A percentile compares a stretch with the other conserved stretches of the same genome.
These are phyloP conservation scores for Lenzites betulinus DNA, from an alignment of 768 basidiomycete species.

Conservation along the genomic window DNA sequence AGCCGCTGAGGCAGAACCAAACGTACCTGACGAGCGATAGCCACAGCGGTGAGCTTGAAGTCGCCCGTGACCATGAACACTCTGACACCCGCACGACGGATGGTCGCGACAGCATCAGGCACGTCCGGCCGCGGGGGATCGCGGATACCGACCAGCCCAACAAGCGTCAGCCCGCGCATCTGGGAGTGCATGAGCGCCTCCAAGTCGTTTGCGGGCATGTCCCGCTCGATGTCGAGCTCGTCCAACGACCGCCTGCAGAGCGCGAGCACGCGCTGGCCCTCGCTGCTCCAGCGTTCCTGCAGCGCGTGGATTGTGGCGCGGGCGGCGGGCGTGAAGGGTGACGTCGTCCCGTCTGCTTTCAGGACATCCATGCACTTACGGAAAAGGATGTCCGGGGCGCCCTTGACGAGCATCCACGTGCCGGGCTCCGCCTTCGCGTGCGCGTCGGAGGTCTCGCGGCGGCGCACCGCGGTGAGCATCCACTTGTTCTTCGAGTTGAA, in stretches of 20 bases:
- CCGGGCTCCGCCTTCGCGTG: slow-evolving; percentile 14
- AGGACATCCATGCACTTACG: slow-evolving; percentile 40
- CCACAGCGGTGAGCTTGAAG: slow-evolving; percentile 59
- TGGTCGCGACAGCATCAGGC: slow-evolving; percentile 49
- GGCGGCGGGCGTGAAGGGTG: slow-evolving; percentile 33
- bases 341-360: slow-evolving; percentile 36
- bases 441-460: slow-evolving; percentile 5
- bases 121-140: slow-evolving; percentile 63
- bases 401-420: slow-evolving; percentile 52
- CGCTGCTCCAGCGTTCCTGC: slow-evolving; percentile 51
- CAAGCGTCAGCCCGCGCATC: slow-evolving; percentile 49
- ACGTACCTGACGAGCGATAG: slow-evolving; percentile 65
- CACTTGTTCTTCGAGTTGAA: slow-evolving; percentile 54
- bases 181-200: slow-evolving; percentile 45
- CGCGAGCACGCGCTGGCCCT: slow-evolving; percentile 64
- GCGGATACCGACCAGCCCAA: slow-evolving; percentile 60
- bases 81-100: slow-evolving; percentile 58
- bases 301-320: slow-evolving; percentile 35
- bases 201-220: slow-evolving; percentile 38
- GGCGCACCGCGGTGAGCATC: slow-evolving; percentile 50
- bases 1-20: slow-evolving; percentile 40
- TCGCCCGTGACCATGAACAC: slow-evolving; percentile 68
- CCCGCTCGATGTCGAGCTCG: slow-evolving; percentile 33
- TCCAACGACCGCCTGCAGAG: slow-evolving; percentile 50
- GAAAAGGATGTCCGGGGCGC: slow-evolving; percentile 60